These are phyloP conservation scores for Evansstolkia leycettana DNA, from an alignment of 495 filamentous ascomycete genomes.

Conservation along the genomic window DNA sequence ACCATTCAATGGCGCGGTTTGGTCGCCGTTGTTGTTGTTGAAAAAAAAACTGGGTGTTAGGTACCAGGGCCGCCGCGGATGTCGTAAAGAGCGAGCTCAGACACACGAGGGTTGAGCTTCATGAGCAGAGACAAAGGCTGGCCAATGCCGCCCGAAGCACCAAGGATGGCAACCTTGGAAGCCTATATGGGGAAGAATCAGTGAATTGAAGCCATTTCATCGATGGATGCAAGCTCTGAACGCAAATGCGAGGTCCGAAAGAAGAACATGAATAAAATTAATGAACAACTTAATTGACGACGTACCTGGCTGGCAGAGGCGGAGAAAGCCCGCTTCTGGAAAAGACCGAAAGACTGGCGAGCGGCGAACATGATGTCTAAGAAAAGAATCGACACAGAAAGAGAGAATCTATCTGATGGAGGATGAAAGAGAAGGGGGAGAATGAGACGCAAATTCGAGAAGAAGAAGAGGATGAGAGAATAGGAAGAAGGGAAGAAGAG, in stretches of 20 bases:
- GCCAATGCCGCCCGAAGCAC: constrained; percentile 93
- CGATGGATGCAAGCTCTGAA: neutral
- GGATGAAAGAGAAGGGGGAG: constrained; percentile 3
- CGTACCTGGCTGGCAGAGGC: constrained; percentile 79
- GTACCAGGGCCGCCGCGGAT: constrained; percentile 87
- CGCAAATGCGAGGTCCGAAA: constrained; percentile 5
- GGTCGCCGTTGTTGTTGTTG: neutral
- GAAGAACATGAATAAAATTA: constrained; percentile 2
- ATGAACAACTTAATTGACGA: constrained; percentile 2
- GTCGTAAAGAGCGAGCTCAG: constrained; percentile 92
- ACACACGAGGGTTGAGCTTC: constrained; percentile 92
- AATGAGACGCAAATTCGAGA: constrained; percentile 5
- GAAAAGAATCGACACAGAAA: constrained; percentile 5
- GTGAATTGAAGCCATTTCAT: constrained; percentile 6
- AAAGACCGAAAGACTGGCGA: constrained; percentile 54
- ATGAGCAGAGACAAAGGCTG: constrained; percentile 94
- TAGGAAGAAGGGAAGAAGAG: constrained; percentile 12
- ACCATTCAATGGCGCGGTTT: neutral
- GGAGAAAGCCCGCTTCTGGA: constrained; percentile 88
- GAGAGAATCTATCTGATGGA: constrained; percentile 8
- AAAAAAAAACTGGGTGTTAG: constrained; percentile 13
- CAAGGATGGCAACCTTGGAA: constrained; percentile 93
- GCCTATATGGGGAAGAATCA: constrained; percentile 45
- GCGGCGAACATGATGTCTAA: constrained; percentile 60
- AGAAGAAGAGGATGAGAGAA: constrained; percentile 5